Evolutionary conservation across 306 rosid species (phyloP), one percentile per base, ranked within the genome.

Genomic region (Castanospermum australe): DNA sequence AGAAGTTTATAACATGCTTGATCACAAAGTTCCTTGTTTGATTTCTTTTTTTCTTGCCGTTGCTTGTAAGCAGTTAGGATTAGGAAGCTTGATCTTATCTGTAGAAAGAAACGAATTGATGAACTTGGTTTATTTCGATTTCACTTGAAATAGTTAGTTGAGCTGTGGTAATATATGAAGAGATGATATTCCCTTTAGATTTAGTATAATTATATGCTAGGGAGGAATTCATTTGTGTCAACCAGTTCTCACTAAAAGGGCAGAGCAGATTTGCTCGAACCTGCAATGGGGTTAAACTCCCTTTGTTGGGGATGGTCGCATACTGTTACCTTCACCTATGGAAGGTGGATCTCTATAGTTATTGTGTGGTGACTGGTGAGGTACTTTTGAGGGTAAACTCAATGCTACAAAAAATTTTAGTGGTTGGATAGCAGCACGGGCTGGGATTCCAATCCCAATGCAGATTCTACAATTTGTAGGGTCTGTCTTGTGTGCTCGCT

Each of bases 71-170:
- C 6, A 5, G 55, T 39, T 48, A 11, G 78, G 56, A 66, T 70
- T 21, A 17, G 64, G 41, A 15, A 71, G 21, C 54, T 65, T 81
- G 86, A 84, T 79, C 73, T 82, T 64, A 4, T 25, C 15, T 32
- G 5, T 66, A 32, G 73, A 25, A 71, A 56, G 71, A 84, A 68
- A 56, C 13, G 8, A 57, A 68, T 20, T 57, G 67, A 64, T 73
- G 82, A 54, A 73, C 50, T 70, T 71, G 18, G 75, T 56, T 78
- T 12, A 33, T 24, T 81, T 18, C 73, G 36, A 73, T 81, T 79
- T 79, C 63, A 63, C 21, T 39, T 56, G 25, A 18, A 79, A 48
- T 57, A 64, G 65, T 83, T 47, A 18, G 10, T 51, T 71, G 59
- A 65, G 75, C 67, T 72, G 48, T 54, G 28, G 50, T 39, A 22